Conservation (phyloP, 1,284 basidiomycete genomes). For the Athelia sp. region DNA sequence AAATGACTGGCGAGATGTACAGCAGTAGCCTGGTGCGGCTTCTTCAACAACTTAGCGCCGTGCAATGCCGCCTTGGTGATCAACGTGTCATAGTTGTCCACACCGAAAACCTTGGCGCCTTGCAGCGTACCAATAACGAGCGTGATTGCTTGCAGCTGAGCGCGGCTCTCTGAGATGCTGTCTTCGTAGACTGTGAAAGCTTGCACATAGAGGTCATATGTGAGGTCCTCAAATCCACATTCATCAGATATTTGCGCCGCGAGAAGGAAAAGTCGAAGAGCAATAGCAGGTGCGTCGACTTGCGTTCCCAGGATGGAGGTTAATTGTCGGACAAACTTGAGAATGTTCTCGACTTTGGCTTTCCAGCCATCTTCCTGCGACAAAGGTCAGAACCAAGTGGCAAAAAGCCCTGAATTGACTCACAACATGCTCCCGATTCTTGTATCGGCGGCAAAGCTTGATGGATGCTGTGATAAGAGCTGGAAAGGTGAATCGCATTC, state of each 20-base stretch:
- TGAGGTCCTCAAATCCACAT: slow-evolving; percentile 88
- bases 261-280: slow-evolving; percentile 89
- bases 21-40: slow-evolving; percentile 92
- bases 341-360: slow-evolving; percentile 72
- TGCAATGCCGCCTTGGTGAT: slow-evolving; percentile 95
- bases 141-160: slow-evolving; percentile 90
- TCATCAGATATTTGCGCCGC: slow-evolving; percentile 91
- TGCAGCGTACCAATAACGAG: slow-evolving; percentile 87
- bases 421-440: slow-evolving; percentile 65
- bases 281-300: slow-evolving; percentile 86
- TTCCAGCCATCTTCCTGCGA: slow-evolving; percentile 79
- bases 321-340: slow-evolving; percentile 90
- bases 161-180: slow-evolving; percentile 86
- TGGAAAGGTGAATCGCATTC: slow-evolving; percentile 93
- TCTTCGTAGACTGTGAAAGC: slow-evolving; percentile 96
- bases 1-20: slow-evolving; percentile 93
- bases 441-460: slow-evolving; percentile 86
- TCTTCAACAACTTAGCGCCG: slow-evolving; percentile 90
- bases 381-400: slow-evolving; percentile 3
- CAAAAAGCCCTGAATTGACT: slow-evolving; percentile 4
- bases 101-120: slow-evolving; percentile 78
- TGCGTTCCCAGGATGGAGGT: slow-evolving; percentile 87
- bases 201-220: slow-evolving; percentile 94
- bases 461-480: slow-evolving; percentile 89
- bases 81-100: slow-evolving; percentile 92